A percentile compares a stretch with the other conserved stretches of the same genome.
Evolutionary conservation across 2,329 filamentous ascomycete genomes (phyloP).

Genomic region (Cytospora leucostoma): DNA sequence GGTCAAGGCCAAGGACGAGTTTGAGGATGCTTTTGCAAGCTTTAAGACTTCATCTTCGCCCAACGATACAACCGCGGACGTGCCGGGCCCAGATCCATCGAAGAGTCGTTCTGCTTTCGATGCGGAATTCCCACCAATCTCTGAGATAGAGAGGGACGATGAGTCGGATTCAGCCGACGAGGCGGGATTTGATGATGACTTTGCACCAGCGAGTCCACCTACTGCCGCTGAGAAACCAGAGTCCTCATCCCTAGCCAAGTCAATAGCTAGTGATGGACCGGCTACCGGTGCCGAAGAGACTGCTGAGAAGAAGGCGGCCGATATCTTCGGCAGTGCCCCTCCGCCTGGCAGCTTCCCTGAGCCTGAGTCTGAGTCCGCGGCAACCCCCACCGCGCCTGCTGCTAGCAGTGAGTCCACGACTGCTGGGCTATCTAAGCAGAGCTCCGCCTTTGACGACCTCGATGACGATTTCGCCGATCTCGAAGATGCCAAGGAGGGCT

Average conservation of each 20-base stretch:
- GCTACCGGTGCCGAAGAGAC: slow-evolving; percentile 24
- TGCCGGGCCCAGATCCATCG: slow-evolving; percentile 41
- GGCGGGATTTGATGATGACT: slow-evolving; percentile 92
- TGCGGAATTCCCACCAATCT: slow-evolving; percentile 89
- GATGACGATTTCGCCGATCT: slow-evolving; percentile 81
- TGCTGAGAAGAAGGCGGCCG: slow-evolving; percentile 35
- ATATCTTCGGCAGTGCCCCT: slow-evolving; percentile 44
- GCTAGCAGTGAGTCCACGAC: slow-evolving; percentile 36
- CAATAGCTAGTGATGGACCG: slow-evolving; percentile 34
- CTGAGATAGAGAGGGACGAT: slow-evolving; percentile 79
- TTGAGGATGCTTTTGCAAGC: slow-evolving; percentile 81
- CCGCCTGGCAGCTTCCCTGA: slow-evolving; percentile 30
- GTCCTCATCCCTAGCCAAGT: slow-evolving; percentile 35
- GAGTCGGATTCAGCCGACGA: slow-evolving; percentile 81
- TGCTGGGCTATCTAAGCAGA: slow-evolving; percentile 41
- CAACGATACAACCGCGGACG: slow-evolving; percentile 48
- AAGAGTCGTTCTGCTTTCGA: slow-evolving; percentile 58
- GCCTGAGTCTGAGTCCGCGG: slow-evolving; percentile 33
- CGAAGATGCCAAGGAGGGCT: slow-evolving; percentile 80
- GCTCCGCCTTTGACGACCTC: slow-evolving; percentile 70
- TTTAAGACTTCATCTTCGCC: slow-evolving; percentile 57
- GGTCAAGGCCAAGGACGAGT: slow-evolving; percentile 73
- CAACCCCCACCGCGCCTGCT: slow-evolving; percentile 38
- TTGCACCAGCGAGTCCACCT: slow-evolving; percentile 64
- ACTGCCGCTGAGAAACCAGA: slow-evolving; percentile 35